Conservation (phyloP, 148 eudicot species). For the Spergularia bocconei region DNA sequence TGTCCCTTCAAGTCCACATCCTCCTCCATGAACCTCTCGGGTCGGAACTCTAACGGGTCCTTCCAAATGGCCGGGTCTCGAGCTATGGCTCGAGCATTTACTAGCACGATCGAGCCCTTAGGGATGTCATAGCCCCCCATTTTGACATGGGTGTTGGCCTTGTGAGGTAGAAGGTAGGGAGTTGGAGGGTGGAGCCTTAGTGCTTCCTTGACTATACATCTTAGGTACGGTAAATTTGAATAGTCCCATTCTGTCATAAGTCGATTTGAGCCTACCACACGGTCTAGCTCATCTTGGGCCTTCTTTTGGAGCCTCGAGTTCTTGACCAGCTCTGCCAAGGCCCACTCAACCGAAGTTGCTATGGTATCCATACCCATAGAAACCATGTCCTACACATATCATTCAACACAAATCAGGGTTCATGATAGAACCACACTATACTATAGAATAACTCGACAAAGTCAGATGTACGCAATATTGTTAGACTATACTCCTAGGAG, state of each 20-base stretch:
- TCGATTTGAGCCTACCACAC: constrained; percentile 20
- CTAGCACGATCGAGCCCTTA: constrained; percentile 27
- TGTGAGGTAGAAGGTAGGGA: constrained; percentile 33
- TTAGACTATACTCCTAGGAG: too few relatives aligned
- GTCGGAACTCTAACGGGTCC: constrained; percentile 35
- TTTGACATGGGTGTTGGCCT: constrained; percentile 31
- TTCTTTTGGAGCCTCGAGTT: constrained; percentile 36
- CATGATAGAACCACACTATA: too few relatives aligned
- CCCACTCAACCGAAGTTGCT: constrained; percentile 31
- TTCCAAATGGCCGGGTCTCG: constrained; percentile 33
- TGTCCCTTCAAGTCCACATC: constrained; percentile 40
- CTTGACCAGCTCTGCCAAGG: constrained; percentile 33
- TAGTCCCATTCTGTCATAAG: constrained; percentile 38
- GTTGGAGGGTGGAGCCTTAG: constrained; percentile 38
- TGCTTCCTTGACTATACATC: constrained; percentile 34
- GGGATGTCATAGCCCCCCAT: constrained; percentile 35
- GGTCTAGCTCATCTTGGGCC: constrained; percentile 37
- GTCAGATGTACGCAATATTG: too few relatives aligned
- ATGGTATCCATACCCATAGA: constrained; percentile 28
- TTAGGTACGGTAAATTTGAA: constrained; percentile 36
- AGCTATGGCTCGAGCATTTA: constrained; percentile 32
- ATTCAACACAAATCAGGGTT: neutral
- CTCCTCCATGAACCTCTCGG: constrained; percentile 39
- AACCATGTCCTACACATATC: constrained; percentile 31
- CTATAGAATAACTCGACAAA: too few relatives aligned